Base-by-base conservation (phyloP, 495 filamentous ascomycete species). In the Talaromyces borbonicus region DNA sequence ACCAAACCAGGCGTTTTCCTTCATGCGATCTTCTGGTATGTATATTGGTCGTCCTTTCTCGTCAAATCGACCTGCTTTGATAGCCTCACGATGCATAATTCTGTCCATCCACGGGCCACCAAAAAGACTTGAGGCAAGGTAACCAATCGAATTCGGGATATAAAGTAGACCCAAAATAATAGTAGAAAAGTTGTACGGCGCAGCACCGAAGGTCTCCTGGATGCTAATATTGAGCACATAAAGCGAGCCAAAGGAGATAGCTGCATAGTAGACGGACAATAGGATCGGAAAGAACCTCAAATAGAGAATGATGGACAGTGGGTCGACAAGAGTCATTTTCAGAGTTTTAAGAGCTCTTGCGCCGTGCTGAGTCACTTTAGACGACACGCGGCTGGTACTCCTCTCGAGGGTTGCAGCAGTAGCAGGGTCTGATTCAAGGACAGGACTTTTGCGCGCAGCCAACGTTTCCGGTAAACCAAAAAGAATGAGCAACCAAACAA, bases 171-270 rank as follows among this genome's bases (percentile, higher is more conserved):
- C 73, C 48, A 96, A 65, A 26, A 90, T 79, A 52, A 87, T 70
- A 7, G 79, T 78, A 2, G 67, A 59, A 66, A 80, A 96, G 53
- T 72, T 73, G 62, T 96, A 97, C 2, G 90, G 90, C 1, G 72
- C 44, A 4, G 56, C 53, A 11, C 77, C 79, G 63, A 95, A 97
- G 8, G 82, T 83, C 20, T 76, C 62, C 60, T 92, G 77, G 48
- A 97, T 71, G 46, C 80, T 81, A 59, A 96, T 84, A 62, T 95
- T 96, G 55, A 95, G 77, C 20, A 94, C 69, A 59, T 89, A 96
- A 18, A 97, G 73, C 0, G 80, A 74, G 32, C 80, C 79, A 54
- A 95, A 97, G 26, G 87, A 81, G 50, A 93, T 80, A 49, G 75
- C 79, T 24, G 87, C 84, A 49, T 84, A 87, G 69, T 81, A 86